Percentiles rank a stretch among this genome's conserved stretches.
These are phyloP conservation scores for Hsuehochloa calcarea DNA, from an alignment of 176 grass and related monocot genomes.

Conservation along the genomic window DNA sequence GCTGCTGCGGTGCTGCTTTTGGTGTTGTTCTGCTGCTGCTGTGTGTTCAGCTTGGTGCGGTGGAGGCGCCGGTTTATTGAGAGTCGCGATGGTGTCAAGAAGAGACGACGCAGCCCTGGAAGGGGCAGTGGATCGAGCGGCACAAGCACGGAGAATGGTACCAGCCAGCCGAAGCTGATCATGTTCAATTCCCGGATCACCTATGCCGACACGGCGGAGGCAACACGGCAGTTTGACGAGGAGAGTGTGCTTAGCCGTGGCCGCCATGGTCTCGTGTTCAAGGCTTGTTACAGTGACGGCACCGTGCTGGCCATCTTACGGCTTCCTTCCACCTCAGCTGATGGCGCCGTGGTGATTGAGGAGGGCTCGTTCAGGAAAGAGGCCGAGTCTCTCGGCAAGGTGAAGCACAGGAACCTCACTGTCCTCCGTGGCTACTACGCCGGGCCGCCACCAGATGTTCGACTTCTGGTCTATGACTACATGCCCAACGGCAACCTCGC, in stretches of 20 bases:
- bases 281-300: slow-evolving; percentile 90
- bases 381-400: slow-evolving; percentile 84
- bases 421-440: slow-evolving; percentile 96
- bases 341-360: slow-evolving; percentile 87
- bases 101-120: slow-evolving; percentile 76
- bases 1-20: slow-evolving; percentile 48
- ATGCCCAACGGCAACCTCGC: slow-evolving; percentile 99
- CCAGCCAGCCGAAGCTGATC: slow-evolving; percentile 68
- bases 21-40: slow-evolving; percentile 68
- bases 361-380: slow-evolving; percentile 95
- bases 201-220: slow-evolving; percentile 82
- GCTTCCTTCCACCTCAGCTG: slow-evolving; percentile 77
- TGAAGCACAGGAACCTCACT: slow-evolving; percentile 95
- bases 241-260: slow-evolving; percentile 95
- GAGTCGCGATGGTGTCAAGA: slow-evolving; percentile 69
- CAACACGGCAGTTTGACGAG: slow-evolving; percentile 84
- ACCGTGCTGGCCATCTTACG: slow-evolving; percentile 85
- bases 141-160: slow-evolving; percentile 56
- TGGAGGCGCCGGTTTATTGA: slow-evolving; percentile 79
- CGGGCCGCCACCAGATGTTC: slow-evolving; percentile 88
- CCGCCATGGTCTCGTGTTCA: slow-evolving; percentile 94
- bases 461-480: slow-evolving; percentile 92
- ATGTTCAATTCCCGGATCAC: slow-evolving; percentile 96
- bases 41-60: slow-evolving; percentile 57
- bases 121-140: slow-evolving; percentile 89